A percentile compares a stretch with the other conserved stretches of the same genome.
phyloP scores from a whole-genome alignment of 1,284 basidiomycete species.

The Cystobasidiaceae sp. region DNA sequence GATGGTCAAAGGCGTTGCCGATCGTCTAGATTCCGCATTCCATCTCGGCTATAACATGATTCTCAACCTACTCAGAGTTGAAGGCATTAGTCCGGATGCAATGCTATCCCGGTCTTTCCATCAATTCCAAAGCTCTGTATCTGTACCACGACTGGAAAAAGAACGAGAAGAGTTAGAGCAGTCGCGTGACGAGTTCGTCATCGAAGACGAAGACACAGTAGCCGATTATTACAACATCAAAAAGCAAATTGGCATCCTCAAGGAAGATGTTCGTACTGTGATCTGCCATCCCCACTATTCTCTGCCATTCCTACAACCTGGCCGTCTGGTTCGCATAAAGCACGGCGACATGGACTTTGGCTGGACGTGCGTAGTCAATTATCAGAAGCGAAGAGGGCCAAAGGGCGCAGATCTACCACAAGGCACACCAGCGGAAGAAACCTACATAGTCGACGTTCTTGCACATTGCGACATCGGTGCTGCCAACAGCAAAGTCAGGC shows the following conservation, averaged over 20 bases:
- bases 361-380: slow-evolving; percentile 91
- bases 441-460: slow-evolving; percentile 91
- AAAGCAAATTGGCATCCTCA: slow-evolving; percentile 83
- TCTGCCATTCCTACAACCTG: slow-evolving; percentile 86
- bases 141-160: slow-evolving; percentile 78
- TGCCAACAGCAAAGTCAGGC: slow-evolving; percentile 53
- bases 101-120: slow-evolving; percentile 99
- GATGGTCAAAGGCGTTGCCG: slow-evolving; percentile 99
- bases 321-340: slow-evolving; percentile 82
- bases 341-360: slow-evolving; percentile 86
- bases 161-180: slow-evolving; percentile 74
- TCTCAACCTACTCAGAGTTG: slow-evolving; percentile 95
- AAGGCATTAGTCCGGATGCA: slow-evolving; percentile 95
- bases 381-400: slow-evolving; percentile 63
- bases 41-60: slow-evolving; percentile 99
- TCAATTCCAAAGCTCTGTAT: slow-evolving; percentile 92
- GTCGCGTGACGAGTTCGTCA: slow-evolving; percentile 59
- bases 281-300: slow-evolving; percentile 92
- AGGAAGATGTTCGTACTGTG: slow-evolving; percentile 78
- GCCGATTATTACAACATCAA: slow-evolving; percentile 87
- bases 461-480: slow-evolving; percentile 71
- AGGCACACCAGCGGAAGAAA: slow-evolving; percentile 74
- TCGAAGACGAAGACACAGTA: slow-evolving; percentile 77
- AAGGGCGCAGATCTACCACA: slow-evolving; percentile 50
- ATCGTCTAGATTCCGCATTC: slow-evolving; percentile 95